A percentile compares a stretch with the other conserved stretches of the same genome.
Conservation (phyloP, 2,329 filamentous ascomycete genomes). For the Cadophora gregata region DNA sequence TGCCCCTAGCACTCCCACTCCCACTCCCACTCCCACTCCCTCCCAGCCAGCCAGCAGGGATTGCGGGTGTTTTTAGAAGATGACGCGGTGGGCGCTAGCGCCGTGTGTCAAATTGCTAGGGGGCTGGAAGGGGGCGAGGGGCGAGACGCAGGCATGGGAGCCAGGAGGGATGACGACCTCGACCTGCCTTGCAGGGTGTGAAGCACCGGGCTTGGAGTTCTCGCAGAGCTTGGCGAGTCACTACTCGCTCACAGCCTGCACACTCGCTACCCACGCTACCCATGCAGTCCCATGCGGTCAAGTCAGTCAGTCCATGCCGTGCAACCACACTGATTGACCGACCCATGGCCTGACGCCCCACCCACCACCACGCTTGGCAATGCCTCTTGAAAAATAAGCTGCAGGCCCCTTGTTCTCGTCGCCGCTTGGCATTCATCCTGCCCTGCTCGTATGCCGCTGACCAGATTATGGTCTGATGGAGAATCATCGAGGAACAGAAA, state of each 20-base stretch:
- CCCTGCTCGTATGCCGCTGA: not conserved
- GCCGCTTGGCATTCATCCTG: not conserved
- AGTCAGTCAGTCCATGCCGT: conserved; percentile 1
- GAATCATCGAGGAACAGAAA: not conserved
- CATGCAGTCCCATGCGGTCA: conserved; percentile 1
- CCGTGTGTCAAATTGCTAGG: conserved; percentile 36
- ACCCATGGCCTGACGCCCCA: not conserved
- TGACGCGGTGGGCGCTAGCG: conserved; percentile 33
- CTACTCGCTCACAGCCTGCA: not conserved
- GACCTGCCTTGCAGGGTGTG: not conserved
- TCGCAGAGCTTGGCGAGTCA: conserved; percentile 18
- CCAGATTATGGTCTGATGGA: no score
- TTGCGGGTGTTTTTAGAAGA: conserved; percentile 30
- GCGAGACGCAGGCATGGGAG: conserved; percentile 10
- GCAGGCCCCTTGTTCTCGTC: conserved; percentile 29
- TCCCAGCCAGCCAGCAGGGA: not conserved
- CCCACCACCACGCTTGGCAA: conserved; percentile 1
- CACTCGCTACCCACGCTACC: not conserved
- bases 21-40: not conserved
- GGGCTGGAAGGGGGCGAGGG: conserved; percentile 11
- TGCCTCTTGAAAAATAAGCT: conserved; percentile 17
- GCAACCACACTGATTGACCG: conserved; percentile 9
- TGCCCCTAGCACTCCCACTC: not conserved
- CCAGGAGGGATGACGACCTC: not conserved
- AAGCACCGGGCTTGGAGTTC: not conserved